Evolutionary conservation across 805 yeast species (phyloP).

Genomic region (Candida germanica): DNA sequence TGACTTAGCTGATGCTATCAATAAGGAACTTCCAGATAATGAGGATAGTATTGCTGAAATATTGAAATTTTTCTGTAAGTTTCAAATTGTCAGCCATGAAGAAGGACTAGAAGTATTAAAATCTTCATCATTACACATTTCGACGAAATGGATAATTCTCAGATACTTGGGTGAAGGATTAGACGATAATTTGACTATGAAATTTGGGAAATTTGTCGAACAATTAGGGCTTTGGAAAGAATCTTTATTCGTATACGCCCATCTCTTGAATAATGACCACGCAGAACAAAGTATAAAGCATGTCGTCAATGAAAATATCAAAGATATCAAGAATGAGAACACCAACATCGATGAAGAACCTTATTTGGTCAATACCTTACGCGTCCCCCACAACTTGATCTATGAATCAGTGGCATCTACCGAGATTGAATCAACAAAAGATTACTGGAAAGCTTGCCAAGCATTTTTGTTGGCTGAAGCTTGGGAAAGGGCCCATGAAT

Average conservation of each 20-base stretch:
- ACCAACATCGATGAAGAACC: constrained; percentile 25
- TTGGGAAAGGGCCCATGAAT: constrained; percentile 61
- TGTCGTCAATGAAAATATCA: constrained; percentile 32
- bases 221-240: constrained; percentile 50
- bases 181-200: constrained; percentile 12
- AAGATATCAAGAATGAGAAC: constrained; percentile 23
- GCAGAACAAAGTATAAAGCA: constrained; percentile 42
- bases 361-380: constrained; percentile 35
- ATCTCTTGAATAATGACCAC: constrained; percentile 45
- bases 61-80: constrained; percentile 16
- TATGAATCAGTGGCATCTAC: constrained; percentile 61
- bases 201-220: constrained; percentile 50
- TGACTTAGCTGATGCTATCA: constrained; percentile 14
- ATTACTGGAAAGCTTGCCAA: constrained; percentile 57
- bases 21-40: constrained; percentile 10
- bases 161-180: constrained; percentile 3
- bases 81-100: neutral
- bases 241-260: constrained; percentile 62
- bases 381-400: constrained; percentile 47
- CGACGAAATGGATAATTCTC: constrained; percentile 49
- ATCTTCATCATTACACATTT: constrained; percentile 25
- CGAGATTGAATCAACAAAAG: constrained; percentile 45
- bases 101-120: constrained; percentile 10
- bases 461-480: constrained; percentile 60
- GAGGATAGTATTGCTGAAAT: constrained; percentile 16